These are phyloP conservation scores for Hyaloscypha finlandica DNA, from an alignment of 495 filamentous ascomycete species.

Conservation along the genomic window DNA sequence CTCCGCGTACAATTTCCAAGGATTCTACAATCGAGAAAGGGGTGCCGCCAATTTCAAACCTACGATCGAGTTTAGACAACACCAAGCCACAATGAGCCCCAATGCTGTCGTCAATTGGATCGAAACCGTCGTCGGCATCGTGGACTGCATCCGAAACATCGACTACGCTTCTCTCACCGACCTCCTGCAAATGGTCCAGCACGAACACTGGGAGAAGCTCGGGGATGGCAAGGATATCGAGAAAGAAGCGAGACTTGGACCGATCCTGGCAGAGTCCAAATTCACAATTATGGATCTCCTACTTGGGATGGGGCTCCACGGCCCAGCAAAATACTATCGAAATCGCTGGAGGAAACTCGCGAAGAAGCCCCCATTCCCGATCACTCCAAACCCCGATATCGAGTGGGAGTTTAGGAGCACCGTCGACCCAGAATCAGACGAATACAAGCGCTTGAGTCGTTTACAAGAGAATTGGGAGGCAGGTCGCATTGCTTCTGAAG, in stretches of 20 bases:
- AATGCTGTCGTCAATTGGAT: conserved; percentile 37
- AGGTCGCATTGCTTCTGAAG: background rate
- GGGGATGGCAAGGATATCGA: conserved; percentile 6
- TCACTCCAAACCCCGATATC: background rate
- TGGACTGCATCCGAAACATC: conserved; percentile 29
- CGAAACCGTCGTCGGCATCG: conserved; percentile 35
- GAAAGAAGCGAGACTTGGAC: conserved; percentile 6
- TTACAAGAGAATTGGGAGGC: background rate
- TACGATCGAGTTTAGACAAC: conserved; percentile 48
- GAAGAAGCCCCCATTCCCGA: background rate
- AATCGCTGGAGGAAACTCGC: background rate
- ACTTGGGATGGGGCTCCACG: background rate
- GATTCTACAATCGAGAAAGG: background rate
- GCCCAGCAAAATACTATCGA: conserved; percentile 6
- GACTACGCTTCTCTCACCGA: conserved; percentile 7
- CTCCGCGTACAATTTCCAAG: conserved; percentile 14
- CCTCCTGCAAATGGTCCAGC: background rate
- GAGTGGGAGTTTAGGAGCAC: background rate
- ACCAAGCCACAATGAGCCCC: conserved; percentile 37
- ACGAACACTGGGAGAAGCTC: conserved; percentile 10
- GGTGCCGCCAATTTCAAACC: background rate
- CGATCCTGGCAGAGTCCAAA: conserved; percentile 5
- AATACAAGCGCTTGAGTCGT: background rate
- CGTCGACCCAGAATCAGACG: background rate
- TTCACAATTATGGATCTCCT: conserved; percentile 21